phyloP scores from a whole-genome alignment of 2,329 filamentous ascomycete genomes.

The Pseudonectria foliicola region DNA sequence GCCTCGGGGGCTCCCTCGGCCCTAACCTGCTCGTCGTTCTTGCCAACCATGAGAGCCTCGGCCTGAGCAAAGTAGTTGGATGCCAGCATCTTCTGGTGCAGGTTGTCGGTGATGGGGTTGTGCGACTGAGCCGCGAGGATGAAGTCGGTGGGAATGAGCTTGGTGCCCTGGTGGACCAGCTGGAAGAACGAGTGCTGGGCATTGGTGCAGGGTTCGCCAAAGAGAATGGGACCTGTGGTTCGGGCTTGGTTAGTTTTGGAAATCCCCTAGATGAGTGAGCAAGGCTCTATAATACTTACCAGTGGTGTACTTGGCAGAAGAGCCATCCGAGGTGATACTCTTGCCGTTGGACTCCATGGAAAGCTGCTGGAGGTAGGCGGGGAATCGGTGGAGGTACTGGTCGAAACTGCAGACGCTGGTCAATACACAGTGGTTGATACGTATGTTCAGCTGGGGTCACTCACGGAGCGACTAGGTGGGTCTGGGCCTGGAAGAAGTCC shows the following conservation, averaged over 20 bases:
- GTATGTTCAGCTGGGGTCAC: slow-evolving; percentile 25
- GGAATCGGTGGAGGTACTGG: slow-evolving; percentile 98
- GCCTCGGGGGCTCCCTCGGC: slow-evolving; percentile 65
- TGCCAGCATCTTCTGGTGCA: slow-evolving; percentile 93
- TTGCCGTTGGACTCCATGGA: slow-evolving; percentile 99
- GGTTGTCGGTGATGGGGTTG: slow-evolving; percentile 86
- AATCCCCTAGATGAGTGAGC: not conserved
- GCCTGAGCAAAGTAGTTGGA: slow-evolving; percentile 89
- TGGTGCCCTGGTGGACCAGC: slow-evolving; percentile 96
- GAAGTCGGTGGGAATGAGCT: slow-evolving; percentile 97
- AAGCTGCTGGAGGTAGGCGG: slow-evolving; percentile 95
- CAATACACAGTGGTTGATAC: slow-evolving; percentile 1
- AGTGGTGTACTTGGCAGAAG: slow-evolving; percentile 94
- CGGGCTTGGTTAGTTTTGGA: not conserved
- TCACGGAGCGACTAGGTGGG: slow-evolving; percentile 90
- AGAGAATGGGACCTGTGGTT: slow-evolving; percentile 70
- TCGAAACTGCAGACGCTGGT: slow-evolving; percentile 59
- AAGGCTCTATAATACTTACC: slow-evolving; percentile 32
- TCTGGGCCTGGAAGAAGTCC: slow-evolving; percentile 97
- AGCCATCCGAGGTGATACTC: slow-evolving; percentile 81
- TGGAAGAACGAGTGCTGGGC: slow-evolving; percentile 99
- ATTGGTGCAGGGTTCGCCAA: slow-evolving; percentile 97
- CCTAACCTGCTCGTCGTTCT: slow-evolving; percentile 72
- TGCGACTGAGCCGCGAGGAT: slow-evolving; percentile 94
- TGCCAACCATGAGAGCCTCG: slow-evolving; percentile 86